These are phyloP conservation scores for Chalaropsis ovoidea DNA, from an alignment of 2,329 filamentous ascomycete species.

Conservation along the genomic window DNA sequence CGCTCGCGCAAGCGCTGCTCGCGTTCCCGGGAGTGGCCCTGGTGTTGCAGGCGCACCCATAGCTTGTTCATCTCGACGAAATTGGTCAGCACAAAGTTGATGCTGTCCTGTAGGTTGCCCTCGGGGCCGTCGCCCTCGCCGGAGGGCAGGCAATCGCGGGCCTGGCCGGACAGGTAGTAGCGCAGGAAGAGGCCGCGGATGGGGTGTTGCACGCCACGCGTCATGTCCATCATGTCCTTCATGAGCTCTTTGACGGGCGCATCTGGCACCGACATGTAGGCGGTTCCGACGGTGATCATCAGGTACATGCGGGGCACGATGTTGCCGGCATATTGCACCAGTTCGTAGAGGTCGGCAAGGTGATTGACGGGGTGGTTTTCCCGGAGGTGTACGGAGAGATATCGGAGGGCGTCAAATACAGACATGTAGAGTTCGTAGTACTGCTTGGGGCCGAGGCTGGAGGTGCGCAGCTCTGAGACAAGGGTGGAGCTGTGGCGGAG, in stretches of 20 bases:
- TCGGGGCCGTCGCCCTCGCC: slow-evolving; percentile 82
- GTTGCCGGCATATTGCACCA: slow-evolving; percentile 96
- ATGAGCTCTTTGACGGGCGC: slow-evolving; percentile 98
- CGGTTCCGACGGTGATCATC: slow-evolving; percentile 98
- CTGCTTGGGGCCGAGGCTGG: slow-evolving; percentile 94
- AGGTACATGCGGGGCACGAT: slow-evolving; percentile 93
- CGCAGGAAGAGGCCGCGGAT: slow-evolving; percentile 89
- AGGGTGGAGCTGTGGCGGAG: slow-evolving; percentile 68
- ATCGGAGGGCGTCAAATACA: slow-evolving; percentile 93
- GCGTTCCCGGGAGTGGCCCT: slow-evolving; percentile 88
- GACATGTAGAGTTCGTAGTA: slow-evolving; percentile 99
- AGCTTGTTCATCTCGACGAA: slow-evolving; percentile 99
- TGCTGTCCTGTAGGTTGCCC: slow-evolving; percentile 91
- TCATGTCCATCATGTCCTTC: slow-evolving; percentile 99
- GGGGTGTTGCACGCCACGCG: slow-evolving; percentile 90
- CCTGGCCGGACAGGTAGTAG: slow-evolving; percentile 93
- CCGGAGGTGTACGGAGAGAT: slow-evolving; percentile 90
- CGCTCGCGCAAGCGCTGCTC: slow-evolving; percentile 89
- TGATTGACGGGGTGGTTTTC: slow-evolving; percentile 98
- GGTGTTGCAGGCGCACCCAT: slow-evolving; percentile 94
- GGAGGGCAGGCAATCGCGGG: slow-evolving; percentile 74
- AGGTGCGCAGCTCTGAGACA: slow-evolving; percentile 95
- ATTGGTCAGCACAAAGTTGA: slow-evolving; percentile 95
- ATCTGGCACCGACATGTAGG: slow-evolving; percentile 97
- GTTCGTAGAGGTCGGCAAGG: slow-evolving; percentile 92